phyloP scores from a whole-genome alignment of 768 basidiomycete genomes.

The Daedalea quercina region DNA sequence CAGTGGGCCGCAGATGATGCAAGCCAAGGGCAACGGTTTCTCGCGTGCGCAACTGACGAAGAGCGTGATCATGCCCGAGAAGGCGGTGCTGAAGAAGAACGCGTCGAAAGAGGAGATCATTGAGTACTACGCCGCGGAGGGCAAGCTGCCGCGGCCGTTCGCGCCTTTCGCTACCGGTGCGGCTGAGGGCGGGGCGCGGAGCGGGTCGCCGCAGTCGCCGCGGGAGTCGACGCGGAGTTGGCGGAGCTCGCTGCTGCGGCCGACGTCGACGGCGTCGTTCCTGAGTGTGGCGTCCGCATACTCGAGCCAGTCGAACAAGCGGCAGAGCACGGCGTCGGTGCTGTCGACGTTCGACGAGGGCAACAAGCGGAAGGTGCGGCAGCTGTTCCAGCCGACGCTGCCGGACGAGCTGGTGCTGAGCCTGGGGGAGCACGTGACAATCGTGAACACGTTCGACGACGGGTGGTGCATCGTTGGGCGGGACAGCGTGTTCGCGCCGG shows the following conservation, averaged over 20 bases:
- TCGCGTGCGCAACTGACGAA: conserved; percentile 38
- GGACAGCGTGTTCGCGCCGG: conserved; percentile 30
- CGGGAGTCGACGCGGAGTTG: background rate
- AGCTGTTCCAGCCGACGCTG: conserved; percentile 61
- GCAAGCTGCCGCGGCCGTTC: conserved; percentile 36
- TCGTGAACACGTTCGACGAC: conserved; percentile 67
- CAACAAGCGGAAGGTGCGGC: conserved; percentile 48
- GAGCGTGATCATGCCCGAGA: conserved; percentile 48
- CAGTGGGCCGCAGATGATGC: background rate
- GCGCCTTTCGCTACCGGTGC: conserved; percentile 32
- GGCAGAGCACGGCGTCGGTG: conserved; percentile 13
- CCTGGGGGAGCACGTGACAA: conserved; percentile 51
- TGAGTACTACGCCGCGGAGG: conserved; percentile 36
- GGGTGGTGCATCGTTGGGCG: conserved; percentile 75
- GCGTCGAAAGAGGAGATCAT: conserved; percentile 36
- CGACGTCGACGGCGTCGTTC: conserved; percentile 4
- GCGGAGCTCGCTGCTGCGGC: background rate
- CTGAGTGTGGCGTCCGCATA: conserved; percentile 14
- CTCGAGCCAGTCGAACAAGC: conserved; percentile 8
- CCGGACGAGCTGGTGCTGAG: conserved; percentile 65
- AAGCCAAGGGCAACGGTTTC: conserved; percentile 20
- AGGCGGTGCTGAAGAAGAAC: conserved; percentile 32
- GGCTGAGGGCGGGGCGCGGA: background rate
- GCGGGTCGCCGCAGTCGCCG: background rate
- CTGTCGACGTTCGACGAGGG: conserved; percentile 10